These are phyloP conservation scores for Boletales sp. DNA, from an alignment of 768 basidiomycete species.

Conservation along the genomic window DNA sequence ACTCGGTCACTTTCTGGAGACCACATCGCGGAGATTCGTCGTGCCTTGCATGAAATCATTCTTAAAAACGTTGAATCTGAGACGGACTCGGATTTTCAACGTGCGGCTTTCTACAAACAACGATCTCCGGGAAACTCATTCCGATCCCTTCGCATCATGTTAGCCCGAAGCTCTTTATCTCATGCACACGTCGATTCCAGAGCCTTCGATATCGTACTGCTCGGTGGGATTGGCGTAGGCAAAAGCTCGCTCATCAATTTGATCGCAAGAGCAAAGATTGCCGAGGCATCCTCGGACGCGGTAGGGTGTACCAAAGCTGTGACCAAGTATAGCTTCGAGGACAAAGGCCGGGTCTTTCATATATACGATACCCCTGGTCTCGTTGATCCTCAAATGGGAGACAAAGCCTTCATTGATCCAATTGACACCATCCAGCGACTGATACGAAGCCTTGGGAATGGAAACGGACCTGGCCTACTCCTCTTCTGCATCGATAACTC, in stretches of 20 bases:
- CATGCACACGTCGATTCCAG: neutral
- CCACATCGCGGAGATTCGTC: slow-evolving; percentile 8
- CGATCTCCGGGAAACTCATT: slow-evolving; percentile 8
- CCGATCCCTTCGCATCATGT: slow-evolving; percentile 8
- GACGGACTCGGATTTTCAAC: neutral
- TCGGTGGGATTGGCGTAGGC: slow-evolving; percentile 32
- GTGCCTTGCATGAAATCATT: slow-evolving; percentile 12
- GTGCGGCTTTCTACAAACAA: slow-evolving; percentile 7
- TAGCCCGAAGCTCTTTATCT: slow-evolving; percentile 5
- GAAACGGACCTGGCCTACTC: slow-evolving; percentile 27
- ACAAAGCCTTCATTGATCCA: slow-evolving; percentile 16
- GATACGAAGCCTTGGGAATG: slow-evolving; percentile 27
- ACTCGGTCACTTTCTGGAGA: slow-evolving; percentile 2
- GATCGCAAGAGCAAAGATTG: slow-evolving; percentile 24
- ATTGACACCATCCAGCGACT: slow-evolving; percentile 26
- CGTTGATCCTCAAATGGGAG: slow-evolving; percentile 22
- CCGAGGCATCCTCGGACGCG: slow-evolving; percentile 29
- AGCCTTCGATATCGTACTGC: slow-evolving; percentile 31
- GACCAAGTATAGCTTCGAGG: slow-evolving; percentile 21
- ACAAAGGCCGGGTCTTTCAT: slow-evolving; percentile 18
- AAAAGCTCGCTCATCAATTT: slow-evolving; percentile 45
- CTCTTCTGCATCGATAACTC: slow-evolving; percentile 30
- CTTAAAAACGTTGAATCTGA: slow-evolving; percentile 7
- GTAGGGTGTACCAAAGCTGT: slow-evolving; percentile 32
- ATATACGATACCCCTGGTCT: slow-evolving; percentile 35